Base-by-base conservation (phyloP, 2,329 filamentous ascomycete species). In the Xylariomycetidae sp. region DNA sequence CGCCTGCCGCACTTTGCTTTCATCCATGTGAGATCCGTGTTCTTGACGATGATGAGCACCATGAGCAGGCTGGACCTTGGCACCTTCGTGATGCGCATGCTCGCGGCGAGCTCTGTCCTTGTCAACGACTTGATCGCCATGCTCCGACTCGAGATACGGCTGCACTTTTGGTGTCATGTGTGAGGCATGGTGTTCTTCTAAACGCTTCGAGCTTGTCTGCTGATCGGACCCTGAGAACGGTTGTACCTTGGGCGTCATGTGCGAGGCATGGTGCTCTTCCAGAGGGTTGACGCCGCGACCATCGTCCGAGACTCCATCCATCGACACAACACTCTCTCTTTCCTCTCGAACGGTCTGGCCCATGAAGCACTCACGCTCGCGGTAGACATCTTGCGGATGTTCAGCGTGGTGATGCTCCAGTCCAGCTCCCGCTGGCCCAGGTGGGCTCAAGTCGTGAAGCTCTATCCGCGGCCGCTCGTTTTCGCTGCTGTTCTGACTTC, bases 341-440 rank as follows among this genome's bases (percentile, higher is more conserved):
- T 60, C 58, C 35, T 65, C 59, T 19, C 47, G 46, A 18, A 63
- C 48, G 2, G 53, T 53, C 46, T 60, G 63, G 13, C 58, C 58
- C 47, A 59, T 56, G 32, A 60, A 52, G 38, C 58, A 58, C 17
- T 60, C 57, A 28, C 55, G 56, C 33, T 63, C 58, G 9, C 31
- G 28, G 31, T 51, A 53, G 8, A 42, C 32, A 15, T 49, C 42
- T 8, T 32, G 40, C 8, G 47, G 43, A 13, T 48, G 28, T 22
- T 36, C 33, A 18, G 37, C 22, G 22, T 52, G 43, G 18, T 42
- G 43, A 33, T 48, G 39, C n/a, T 39, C 45, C 14, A 42, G 32
- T 4, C 44, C 45, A 25, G 41, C 40, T 29, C 45, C 25, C 16
- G 25, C n/a, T 10, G 40, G 36, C 14, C 24, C 39, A 12, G 31